A percentile compares a stretch with the other conserved stretches of the same genome.
Conservation (phyloP, 2,329 filamentous ascomycete species). For the Penicillium sp. region DNA sequence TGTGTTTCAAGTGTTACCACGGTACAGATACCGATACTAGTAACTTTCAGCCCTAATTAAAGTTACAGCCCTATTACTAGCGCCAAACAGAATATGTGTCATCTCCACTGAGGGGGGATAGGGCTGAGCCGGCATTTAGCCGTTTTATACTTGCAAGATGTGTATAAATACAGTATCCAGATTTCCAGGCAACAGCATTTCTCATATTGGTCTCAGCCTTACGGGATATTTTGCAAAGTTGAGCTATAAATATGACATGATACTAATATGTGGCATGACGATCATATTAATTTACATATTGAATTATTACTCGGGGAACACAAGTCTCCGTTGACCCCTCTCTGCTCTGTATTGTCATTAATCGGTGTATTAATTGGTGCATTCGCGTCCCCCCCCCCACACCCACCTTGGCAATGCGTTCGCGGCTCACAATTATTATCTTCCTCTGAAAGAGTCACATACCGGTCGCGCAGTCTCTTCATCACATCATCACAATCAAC, state of each 20-base stretch:
- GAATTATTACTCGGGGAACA: neutral
- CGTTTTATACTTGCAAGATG: neutral
- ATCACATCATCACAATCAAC: neutral
- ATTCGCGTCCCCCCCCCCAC: neutral
- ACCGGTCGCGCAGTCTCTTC: neutral
- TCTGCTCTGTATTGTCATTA: slow-evolving; percentile 4
- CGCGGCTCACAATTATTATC: neutral
- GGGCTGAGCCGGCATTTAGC: slow-evolving; percentile 8
- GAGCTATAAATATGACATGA: neutral
- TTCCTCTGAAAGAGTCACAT: neutral
- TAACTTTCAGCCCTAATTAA: slow-evolving; percentile 1
- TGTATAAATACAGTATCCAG: neutral
- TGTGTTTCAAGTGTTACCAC: neutral
- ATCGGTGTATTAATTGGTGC: neutral
- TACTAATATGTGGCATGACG: neutral
- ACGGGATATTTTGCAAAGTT: neutral
- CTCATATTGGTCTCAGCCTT: neutral
- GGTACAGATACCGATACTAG: neutral
- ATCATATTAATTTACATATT: neutral
- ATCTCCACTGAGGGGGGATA: neutral
- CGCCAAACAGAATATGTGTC: neutral
- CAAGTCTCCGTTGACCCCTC: neutral
- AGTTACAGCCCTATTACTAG: slow-evolving; percentile 11
- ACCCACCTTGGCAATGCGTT: slow-evolving; percentile 7
- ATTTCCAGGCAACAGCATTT: slow-evolving; percentile 7